Percentiles rank a stretch among this genome's conserved stretches.
phyloP scores from a whole-genome alignment of 2,329 filamentous ascomycete genomes.

The Aspergillus flavus region DNA sequence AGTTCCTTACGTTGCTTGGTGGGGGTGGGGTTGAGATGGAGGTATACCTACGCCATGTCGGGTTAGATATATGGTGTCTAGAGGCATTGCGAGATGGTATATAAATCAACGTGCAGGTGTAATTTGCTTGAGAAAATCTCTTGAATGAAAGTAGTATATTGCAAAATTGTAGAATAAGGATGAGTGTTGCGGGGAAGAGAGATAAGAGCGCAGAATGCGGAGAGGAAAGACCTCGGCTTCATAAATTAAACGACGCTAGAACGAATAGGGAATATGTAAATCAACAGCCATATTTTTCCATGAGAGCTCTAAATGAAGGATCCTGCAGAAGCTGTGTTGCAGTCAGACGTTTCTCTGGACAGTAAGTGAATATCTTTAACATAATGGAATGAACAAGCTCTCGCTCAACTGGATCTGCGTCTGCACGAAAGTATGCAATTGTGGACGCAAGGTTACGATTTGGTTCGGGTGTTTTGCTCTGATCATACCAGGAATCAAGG shows the following conservation, averaged over 20 bases:
- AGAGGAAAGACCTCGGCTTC: neutral
- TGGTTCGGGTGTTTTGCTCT: too few species aligned
- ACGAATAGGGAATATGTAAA: neutral
- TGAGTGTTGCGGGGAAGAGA: neutral
- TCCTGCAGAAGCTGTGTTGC: too few species aligned
- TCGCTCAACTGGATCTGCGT: too few species aligned
- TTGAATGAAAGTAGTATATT: neutral
- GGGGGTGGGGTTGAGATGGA: neutral
- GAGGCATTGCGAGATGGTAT: conserved; percentile 53
- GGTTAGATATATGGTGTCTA: conserved; percentile 73
- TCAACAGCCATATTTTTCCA: neutral
- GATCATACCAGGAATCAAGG: too few species aligned
- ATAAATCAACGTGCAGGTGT: too few species aligned
- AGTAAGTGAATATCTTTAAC: too few species aligned
- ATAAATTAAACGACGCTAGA: too few species aligned
- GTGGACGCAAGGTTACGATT: too few species aligned
- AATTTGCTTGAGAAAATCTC: neutral
- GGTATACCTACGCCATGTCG: conserved; percentile 69
- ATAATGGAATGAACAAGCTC: too few species aligned
- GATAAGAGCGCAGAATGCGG: conserved; percentile 1
- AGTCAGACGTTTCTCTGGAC: too few species aligned
- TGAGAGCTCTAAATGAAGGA: too few species aligned
- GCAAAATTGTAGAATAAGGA: neutral
- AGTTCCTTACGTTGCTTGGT: neutral
- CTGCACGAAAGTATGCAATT: too few species aligned